Evolutionary conservation across 2,329 filamentous ascomycete genomes (phyloP).

Genomic region (Venturia nashicola): DNA sequence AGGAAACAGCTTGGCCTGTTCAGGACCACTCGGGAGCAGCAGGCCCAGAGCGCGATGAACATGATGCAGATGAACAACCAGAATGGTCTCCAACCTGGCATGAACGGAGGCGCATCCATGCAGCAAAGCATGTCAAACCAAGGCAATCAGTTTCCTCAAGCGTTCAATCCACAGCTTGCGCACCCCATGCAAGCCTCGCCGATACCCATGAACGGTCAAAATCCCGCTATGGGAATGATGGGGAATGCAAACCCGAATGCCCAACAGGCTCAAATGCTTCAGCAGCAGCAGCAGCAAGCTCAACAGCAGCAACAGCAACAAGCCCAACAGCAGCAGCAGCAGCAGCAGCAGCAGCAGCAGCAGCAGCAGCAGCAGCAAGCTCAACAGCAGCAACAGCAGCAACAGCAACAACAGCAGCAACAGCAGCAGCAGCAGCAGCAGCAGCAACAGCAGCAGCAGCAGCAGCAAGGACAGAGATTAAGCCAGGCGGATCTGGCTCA

Average conservation of each 20-base stretch:
- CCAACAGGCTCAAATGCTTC: conserved; percentile 19
- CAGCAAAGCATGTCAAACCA: conserved; percentile 26
- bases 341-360: conserved; percentile 13
- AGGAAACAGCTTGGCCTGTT: conserved; percentile 1
- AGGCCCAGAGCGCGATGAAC: neutral
- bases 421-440: conserved; percentile 14
- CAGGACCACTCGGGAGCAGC: neutral
- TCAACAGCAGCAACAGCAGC: conserved; percentile 14
- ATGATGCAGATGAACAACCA: conserved; percentile 5
- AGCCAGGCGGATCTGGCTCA: conserved; percentile 5
- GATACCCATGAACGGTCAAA: conserved; percentile 26
- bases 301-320: conserved; percentile 14
- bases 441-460: conserved; percentile 20
- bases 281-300: conserved; percentile 11
- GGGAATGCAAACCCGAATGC: neutral
- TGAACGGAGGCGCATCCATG: conserved; percentile 21
- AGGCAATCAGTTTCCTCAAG: conserved; percentile 26
- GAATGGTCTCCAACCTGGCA: conserved; percentile 15
- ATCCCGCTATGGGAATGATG: conserved; percentile 17
- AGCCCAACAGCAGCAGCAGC: conserved; percentile 19
- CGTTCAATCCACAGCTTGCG: conserved; percentile 37
- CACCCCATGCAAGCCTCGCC: conserved; percentile 39
- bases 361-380: conserved; percentile 2
- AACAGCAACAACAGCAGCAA: conserved; percentile 18
- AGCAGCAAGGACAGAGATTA: conserved; percentile 9